Percentiles rank a stretch among this genome's conserved stretches.
These are phyloP conservation scores for Panicum hallii DNA, from an alignment of 202 grass and related monocot genomes.

Conservation along the genomic window DNA sequence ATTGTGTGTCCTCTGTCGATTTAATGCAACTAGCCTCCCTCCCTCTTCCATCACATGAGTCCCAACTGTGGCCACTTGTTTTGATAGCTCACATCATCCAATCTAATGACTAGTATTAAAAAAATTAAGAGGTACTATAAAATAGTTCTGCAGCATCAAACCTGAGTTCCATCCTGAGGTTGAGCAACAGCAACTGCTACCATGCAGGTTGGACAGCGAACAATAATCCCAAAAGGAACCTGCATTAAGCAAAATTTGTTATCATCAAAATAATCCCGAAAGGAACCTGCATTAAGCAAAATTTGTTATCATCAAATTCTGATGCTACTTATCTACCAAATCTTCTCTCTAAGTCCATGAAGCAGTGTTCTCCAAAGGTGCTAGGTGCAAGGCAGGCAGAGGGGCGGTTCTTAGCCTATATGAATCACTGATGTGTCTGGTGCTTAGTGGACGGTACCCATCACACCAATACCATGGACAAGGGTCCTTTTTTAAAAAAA, in stretches of 20 bases:
- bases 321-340: conserved; percentile 6
- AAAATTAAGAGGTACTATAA: conserved; percentile 1
- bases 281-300: conserved; percentile 63
- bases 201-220: conserved; percentile 88
- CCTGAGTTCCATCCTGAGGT: conserved; percentile 91
- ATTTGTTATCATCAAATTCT: conserved; percentile 8
- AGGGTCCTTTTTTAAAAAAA: too few relatives aligned
- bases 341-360: neutral
- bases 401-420: neutral
- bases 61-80: neutral
- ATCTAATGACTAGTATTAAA: neutral
- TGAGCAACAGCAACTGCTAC: conserved; percentile 86
- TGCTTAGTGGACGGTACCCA: neutral
- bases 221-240: conserved; percentile 79
- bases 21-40: neutral
- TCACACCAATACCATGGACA: neutral
- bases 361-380: conserved; percentile 8
- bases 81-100: neutral
- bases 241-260: conserved; percentile 49
- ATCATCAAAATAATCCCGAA: conserved; percentile 66
- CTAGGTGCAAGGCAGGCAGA: neutral
- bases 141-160: conserved; percentile 42
- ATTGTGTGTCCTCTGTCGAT: neutral
- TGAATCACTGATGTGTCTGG: neutral
- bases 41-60: neutral